Base-by-base conservation (phyloP, 225 moss, liverwort and hornwort species). In the Sphagnum tenellum region DNA sequence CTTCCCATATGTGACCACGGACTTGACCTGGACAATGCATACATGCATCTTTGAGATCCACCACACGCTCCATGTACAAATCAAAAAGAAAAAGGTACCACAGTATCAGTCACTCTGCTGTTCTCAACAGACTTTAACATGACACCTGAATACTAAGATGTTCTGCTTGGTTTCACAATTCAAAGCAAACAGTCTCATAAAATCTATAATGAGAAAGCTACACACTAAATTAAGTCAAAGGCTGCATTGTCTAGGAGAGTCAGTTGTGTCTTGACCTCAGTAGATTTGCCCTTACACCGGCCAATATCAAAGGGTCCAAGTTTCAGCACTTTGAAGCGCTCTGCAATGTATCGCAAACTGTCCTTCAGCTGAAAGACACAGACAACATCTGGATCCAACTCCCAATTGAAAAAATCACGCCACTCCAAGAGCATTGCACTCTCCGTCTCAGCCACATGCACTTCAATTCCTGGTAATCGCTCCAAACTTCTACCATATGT, bases 361-460 rank as follows among this genome's bases (percentile, higher is more conserved):
- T 84, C 81, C 71, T 84, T 84, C 84, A 84, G 64, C 69, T 84
- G 84, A 74, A 70, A 84, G 45, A 84, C 84, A 67, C 84, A 84
- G 9, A 84, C 67, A 13, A 84, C 78, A 78, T 84, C 84, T 63
- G 84, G 84, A 76, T 84, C 84, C 51, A 78, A 66, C 71, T 84
- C 84, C 73, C 75, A 73, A 56, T 63, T 77, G 61, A 81, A 84
- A 69, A 73, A 84, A 60, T 81, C 73, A 51, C 64, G 71, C 84
- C 84, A 84, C 5, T 80, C 81, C 59, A 75, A 71, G 67, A 84
- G 71, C 84, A 84, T 84, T 7, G 64, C 71, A 65, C 51, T 14
- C 63, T 84, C 84, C 45, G 84, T 71, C 47, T 73, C 78, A 52
- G 78, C 81, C 48, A 57, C 66, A 46, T 73, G 84, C 47, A 81